Conservation (phyloP, 495 filamentous ascomycete genomes). For the Xylaria flabelliformis region DNA sequence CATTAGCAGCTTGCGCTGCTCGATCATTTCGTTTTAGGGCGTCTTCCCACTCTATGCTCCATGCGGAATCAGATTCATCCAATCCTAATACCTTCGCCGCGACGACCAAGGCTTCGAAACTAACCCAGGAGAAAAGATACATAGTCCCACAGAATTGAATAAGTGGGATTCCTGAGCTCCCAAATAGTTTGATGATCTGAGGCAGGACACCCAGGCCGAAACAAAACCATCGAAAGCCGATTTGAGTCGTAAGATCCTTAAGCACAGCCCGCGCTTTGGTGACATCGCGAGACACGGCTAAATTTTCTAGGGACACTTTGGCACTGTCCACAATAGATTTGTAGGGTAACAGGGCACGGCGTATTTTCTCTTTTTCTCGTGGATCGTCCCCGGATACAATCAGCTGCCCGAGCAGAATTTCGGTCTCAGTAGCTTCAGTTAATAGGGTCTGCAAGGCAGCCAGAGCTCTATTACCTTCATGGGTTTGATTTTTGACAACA, state of each 20-base stretch:
- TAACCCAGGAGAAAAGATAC: neutral
- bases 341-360: neutral
- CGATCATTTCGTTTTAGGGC: neutral
- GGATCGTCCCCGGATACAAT: neutral
- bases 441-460: neutral
- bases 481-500: neutral
- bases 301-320: neutral
- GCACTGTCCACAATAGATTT: neutral
- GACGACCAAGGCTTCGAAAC: neutral
- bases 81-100: neutral
- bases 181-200: constrained; percentile 1
- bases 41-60: neutral
- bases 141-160: neutral
- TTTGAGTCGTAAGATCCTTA: neutral
- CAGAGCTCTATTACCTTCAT: neutral
- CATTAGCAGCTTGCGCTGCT: neutral
- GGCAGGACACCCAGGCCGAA: constrained; percentile 5
- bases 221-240: neutral
- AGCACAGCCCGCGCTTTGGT: neutral
- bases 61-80: neutral
- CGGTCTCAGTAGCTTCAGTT: neutral
- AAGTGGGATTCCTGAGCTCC: neutral
- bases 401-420: neutral
- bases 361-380: neutral
- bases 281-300: neutral